A percentile compares a stretch with the other conserved stretches of the same genome.
Evolutionary conservation across 2,329 filamentous ascomycete species (phyloP).

Genomic region (Colletotrichum salicis): DNA sequence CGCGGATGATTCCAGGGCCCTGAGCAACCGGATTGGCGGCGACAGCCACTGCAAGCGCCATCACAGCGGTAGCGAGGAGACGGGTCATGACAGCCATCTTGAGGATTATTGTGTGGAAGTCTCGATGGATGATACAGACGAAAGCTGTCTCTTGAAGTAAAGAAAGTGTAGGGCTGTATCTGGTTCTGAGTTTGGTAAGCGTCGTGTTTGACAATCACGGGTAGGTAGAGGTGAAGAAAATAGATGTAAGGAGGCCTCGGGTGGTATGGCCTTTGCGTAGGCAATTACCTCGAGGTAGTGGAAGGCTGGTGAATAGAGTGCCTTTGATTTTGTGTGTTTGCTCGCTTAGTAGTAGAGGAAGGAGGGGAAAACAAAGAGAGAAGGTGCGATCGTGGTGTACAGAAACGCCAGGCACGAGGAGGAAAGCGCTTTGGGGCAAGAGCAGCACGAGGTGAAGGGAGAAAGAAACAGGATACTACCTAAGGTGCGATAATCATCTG

Average conservation of each 20-base stretch:
- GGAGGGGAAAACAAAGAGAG: not conserved
- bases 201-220: not conserved
- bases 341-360: not conserved
- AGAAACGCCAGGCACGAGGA: not conserved
- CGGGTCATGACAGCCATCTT: not conserved
- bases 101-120: not conserved
- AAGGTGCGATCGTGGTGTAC: not conserved
- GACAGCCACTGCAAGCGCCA: not conserved
- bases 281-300: not conserved
- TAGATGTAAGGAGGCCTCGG: not conserved
- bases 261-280: not conserved
- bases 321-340: not conserved
- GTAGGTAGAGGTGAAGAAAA: not conserved
- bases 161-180: not conserved
- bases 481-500: not conserved
- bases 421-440: not conserved
- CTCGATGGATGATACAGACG: not conserved
- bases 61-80: not conserved
- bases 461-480: not conserved
- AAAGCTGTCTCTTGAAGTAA: not conserved
- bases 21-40: not conserved
- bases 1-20: not conserved
- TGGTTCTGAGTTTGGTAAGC: not conserved
- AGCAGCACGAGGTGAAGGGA: not conserved
- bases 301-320: not conserved